phyloP scores from a whole-genome alignment of 2,329 filamentous ascomycete genomes.

The Fusarium nygamai region DNA sequence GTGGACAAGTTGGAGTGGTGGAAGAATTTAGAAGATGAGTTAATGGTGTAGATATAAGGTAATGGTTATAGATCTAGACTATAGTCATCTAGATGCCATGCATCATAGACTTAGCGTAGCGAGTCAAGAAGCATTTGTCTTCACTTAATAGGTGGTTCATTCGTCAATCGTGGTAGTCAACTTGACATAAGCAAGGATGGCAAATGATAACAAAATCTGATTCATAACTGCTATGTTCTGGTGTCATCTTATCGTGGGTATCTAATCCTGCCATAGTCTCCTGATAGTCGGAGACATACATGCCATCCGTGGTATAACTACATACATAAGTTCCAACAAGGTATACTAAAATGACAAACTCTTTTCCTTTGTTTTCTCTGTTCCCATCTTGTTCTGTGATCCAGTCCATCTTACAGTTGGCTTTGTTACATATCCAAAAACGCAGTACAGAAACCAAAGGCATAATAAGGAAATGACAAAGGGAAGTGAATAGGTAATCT shows the following conservation, averaged over 20 bases:
- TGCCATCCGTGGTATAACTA: constrained; percentile 15
- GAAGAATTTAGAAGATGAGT: constrained; percentile 42
- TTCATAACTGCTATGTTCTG: neutral
- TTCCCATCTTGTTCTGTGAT: constrained; percentile 29
- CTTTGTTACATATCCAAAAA: constrained; percentile 12
- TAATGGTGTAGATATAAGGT: constrained; percentile 41
- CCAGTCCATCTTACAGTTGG: neutral
- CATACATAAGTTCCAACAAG: constrained; percentile 22
- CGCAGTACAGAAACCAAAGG: neutral
- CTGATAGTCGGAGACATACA: neutral
- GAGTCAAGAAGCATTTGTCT: neutral
- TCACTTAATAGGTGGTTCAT: neutral
- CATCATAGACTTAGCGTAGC: neutral
- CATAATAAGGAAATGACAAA: neutral
- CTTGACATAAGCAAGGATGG: neutral
- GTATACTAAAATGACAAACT: constrained; percentile 8
- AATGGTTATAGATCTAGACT: neutral
- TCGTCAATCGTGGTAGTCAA: neutral
- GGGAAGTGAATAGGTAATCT: neutral
- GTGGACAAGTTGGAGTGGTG: constrained; percentile 42
- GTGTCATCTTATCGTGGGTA: constrained; percentile 25
- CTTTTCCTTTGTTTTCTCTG: neutral
- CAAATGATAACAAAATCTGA: neutral
- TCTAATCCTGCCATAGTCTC: constrained; percentile 18
- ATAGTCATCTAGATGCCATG: neutral